phyloP scores from a whole-genome alignment of 768 basidiomycete species.

The Tylopilus sp. region DNA sequence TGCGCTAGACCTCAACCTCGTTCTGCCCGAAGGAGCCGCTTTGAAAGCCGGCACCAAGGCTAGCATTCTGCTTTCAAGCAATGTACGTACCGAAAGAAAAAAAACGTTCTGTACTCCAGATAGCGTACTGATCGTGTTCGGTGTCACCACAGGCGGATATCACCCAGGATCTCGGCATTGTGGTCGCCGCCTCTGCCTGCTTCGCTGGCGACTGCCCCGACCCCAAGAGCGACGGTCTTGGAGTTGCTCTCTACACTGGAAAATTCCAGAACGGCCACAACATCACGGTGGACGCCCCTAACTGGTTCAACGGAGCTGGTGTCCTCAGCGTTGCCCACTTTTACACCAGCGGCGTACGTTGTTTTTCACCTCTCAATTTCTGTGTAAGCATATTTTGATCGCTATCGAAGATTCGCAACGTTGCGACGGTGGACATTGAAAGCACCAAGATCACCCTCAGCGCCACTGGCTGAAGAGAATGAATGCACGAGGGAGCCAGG shows the following conservation, averaged over 20 bases:
- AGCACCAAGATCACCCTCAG: not conserved
- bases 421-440: not conserved
- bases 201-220: accelerated
- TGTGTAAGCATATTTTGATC: not conserved
- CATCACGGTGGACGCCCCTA: slow-evolving; percentile 1
- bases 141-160: not conserved
- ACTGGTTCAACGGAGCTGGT: not conserved
- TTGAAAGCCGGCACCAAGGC: slow-evolving; percentile 34
- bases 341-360: slow-evolving; percentile 4
- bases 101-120: too few species aligned
- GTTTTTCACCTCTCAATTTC: not conserved
- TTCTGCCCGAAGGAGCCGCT: slow-evolving; percentile 31
- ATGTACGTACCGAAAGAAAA: too few species aligned
- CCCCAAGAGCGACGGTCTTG: not conserved
- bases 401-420: not conserved
- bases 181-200: slow-evolving; percentile 2
- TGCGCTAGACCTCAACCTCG: slow-evolving; percentile 33
- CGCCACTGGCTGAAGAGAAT: not conserved
- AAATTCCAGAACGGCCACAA: not conserved
- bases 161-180: slow-evolving; percentile 4
- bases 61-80: slow-evolving; percentile 37
- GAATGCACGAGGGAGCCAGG: too few species aligned
- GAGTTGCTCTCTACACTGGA: not conserved
- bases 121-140: not conserved
- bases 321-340: not conserved